A percentile compares a stretch with the other conserved stretches of the same genome.
These are phyloP conservation scores for Trichoderma sp. DNA, from an alignment of 2,329 filamentous ascomycete genomes.

Conservation along the genomic window DNA sequence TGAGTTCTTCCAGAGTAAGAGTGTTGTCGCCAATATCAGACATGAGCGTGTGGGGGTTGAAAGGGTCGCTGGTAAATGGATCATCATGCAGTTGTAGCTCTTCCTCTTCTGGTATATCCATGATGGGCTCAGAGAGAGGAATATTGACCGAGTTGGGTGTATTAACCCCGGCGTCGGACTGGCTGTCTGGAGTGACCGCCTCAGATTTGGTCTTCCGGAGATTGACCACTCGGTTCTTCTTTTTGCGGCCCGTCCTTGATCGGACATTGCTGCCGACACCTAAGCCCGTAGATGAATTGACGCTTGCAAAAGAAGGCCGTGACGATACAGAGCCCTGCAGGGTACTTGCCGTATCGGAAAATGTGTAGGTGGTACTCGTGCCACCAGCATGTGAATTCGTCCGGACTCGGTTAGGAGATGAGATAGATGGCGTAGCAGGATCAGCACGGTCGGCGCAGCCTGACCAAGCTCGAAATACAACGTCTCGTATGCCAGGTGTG, in stretches of 20 bases:
- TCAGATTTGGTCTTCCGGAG: conserved; percentile 66
- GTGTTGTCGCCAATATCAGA: conserved; percentile 31
- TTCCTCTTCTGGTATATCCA: conserved; percentile 63
- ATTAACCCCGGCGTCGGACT: conserved; percentile 54
- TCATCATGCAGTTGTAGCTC: conserved; percentile 56
- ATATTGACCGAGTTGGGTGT: conserved; percentile 56
- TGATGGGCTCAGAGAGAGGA: conserved; percentile 64
- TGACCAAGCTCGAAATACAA: conserved; percentile 91
- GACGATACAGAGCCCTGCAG: conserved; percentile 66
- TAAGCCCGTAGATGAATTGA: conserved; percentile 65
- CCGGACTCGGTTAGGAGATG: conserved; percentile 61
- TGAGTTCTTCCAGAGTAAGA: conserved; percentile 35
- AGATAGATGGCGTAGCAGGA: conserved; percentile 51
- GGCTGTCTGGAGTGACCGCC: conserved; percentile 56
- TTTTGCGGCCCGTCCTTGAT: conserved; percentile 68
- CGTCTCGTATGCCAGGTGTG: conserved; percentile 86
- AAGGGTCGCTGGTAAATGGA: conserved; percentile 35
- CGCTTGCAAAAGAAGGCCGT: conserved; percentile 67
- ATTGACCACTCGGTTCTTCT: conserved; percentile 84
- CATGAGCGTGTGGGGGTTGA: conserved; percentile 39
- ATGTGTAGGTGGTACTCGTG: conserved; percentile 69
- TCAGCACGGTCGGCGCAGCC: conserved; percentile 74
- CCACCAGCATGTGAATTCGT: conserved; percentile 65
- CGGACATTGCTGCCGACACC: conserved; percentile 65
- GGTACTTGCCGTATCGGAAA: conserved; percentile 70